Percentiles rank a stretch among this genome's conserved stretches.
phyloP scores from a whole-genome alignment of 2,329 filamentous ascomycete genomes.

The Mariannaea elegans region DNA sequence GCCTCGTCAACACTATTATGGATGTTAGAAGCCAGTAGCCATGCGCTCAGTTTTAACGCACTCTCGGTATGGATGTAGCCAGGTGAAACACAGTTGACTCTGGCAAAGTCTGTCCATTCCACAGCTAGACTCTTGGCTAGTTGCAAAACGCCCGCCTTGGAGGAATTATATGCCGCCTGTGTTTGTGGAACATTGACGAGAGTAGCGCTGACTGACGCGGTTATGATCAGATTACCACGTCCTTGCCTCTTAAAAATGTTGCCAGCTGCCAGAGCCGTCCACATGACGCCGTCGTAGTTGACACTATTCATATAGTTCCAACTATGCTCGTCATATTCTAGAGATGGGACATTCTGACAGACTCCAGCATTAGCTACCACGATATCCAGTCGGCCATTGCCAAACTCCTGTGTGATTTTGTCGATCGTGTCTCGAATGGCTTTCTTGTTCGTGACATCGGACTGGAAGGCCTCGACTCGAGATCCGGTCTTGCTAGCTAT shows the following conservation, averaged over 20 bases:
- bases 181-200: constrained; percentile 39
- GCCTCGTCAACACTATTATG: constrained; percentile 14
- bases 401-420: constrained; percentile 34
- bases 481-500: not conserved
- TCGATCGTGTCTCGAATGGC: constrained; percentile 10
- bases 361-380: constrained; percentile 44
- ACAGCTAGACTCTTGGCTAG: constrained; percentile 70
- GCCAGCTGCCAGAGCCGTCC: constrained; percentile 36
- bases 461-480: not conserved
- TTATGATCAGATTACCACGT: constrained; percentile 40
- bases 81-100: constrained; percentile 74
- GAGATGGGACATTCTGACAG: constrained; percentile 31
- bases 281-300: constrained; percentile 42
- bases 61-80: constrained; percentile 47
- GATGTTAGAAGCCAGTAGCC: too few species aligned
- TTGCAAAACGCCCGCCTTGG: constrained; percentile 51
- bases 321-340: constrained; percentile 39
- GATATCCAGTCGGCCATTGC: constrained; percentile 31
- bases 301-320: constrained; percentile 38
- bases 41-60: not conserved
- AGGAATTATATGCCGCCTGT: constrained; percentile 52
- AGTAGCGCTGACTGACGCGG: constrained; percentile 30
- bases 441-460: not conserved
- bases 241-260: constrained; percentile 39
- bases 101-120: constrained; percentile 77